phyloP scores from a whole-genome alignment of 345 rosid genomes.

The Euphorbia pulcherrima region DNA sequence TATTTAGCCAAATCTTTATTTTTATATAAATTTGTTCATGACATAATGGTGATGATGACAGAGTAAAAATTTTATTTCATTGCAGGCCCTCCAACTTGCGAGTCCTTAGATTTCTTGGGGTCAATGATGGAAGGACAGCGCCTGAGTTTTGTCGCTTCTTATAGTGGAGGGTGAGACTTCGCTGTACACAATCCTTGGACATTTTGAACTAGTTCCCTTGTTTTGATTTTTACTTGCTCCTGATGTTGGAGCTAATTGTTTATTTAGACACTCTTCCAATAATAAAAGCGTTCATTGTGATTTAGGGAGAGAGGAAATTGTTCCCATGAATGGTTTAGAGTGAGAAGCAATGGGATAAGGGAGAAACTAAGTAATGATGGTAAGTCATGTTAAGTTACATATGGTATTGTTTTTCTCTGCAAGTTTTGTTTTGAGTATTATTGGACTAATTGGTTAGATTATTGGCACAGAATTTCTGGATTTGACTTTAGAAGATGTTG shows the following conservation, averaged over 20 bases:
- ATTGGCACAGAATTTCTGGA: constrained; percentile 64
- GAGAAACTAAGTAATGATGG: constrained; percentile 67
- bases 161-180: constrained; percentile 76
- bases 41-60: background rate
- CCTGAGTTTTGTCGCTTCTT: constrained; percentile 76
- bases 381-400: constrained; percentile 26
- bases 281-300: constrained; percentile 17
- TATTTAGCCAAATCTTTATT: background rate
- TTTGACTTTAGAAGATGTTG: constrained; percentile 78
- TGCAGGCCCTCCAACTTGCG: constrained; percentile 79
- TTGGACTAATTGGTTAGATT: constrained; percentile 15
- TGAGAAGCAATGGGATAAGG: constrained; percentile 56
- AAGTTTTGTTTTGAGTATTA: background rate
- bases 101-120: constrained; percentile 79
- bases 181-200: constrained; percentile 12
- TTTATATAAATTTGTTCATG: background rate
- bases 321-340: constrained; percentile 76
- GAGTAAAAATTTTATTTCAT: background rate
- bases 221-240: background rate
- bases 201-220: constrained; percentile 7
- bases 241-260: constrained; percentile 10
- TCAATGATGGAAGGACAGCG: constrained; percentile 93
- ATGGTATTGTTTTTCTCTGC: background rate
- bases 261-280: constrained; percentile 5
- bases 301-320: constrained; percentile 79